These are phyloP conservation scores for Nicotiana obtusifolia DNA, from an alignment of 257 asterid genomes.

Conservation along the genomic window DNA sequence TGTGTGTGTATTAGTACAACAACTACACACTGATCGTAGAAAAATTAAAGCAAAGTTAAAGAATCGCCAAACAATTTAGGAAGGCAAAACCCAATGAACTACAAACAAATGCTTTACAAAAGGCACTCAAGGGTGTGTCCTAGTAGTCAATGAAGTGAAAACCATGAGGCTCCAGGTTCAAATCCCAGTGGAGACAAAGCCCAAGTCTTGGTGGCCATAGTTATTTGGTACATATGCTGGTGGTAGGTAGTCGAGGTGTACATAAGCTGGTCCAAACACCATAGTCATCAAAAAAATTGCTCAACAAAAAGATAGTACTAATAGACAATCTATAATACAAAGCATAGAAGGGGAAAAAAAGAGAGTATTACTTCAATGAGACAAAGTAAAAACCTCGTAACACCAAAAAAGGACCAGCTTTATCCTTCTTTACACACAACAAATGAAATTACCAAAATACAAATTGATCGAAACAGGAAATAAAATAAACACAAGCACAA, in stretches of 20 bases:
- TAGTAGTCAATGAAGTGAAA: too few relatives aligned
- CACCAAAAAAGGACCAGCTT: background rate
- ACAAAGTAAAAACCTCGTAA: background rate
- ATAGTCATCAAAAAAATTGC: background rate
- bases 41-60: background rate
- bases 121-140: too few relatives aligned
- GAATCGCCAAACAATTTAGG: background rate
- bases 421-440: background rate
- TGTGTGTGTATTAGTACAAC: background rate
- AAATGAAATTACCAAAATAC: background rate
- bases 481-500: background rate
- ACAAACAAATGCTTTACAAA: background rate
- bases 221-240: too few relatives aligned
- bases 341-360: background rate
- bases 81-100: background rate
- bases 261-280: too few relatives aligned
- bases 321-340: background rate
- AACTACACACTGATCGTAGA: background rate
- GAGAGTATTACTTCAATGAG: background rate
- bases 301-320: background rate
- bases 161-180: too few relatives aligned
- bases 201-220: too few relatives aligned
- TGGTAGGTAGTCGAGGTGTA: too few relatives aligned
- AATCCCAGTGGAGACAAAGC: too few relatives aligned
- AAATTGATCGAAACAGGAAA: slow-evolving; percentile 1